Conservation (phyloP, 2,329 filamentous ascomycete genomes). For the Claviceps sp. region DNA sequence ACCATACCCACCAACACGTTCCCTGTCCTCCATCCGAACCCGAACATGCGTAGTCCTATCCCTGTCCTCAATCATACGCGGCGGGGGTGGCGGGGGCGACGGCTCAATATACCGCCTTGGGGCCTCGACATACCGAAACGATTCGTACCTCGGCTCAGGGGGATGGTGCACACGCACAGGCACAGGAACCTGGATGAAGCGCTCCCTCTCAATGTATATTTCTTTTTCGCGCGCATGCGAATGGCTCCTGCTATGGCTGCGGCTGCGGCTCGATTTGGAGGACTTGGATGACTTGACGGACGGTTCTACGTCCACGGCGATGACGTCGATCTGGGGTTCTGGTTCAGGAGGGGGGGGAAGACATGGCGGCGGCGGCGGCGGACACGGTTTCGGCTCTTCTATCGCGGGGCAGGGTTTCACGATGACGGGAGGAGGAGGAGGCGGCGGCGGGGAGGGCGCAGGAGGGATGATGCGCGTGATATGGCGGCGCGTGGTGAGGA, state of each 20-base stretch:
- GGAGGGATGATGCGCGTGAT: slow-evolving; percentile 26
- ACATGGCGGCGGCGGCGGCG: slow-evolving; percentile 1
- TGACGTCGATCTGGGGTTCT: slow-evolving; percentile 23
- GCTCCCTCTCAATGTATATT: slow-evolving; percentile 39
- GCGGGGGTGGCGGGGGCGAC: slow-evolving; percentile 11
- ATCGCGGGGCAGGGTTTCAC: slow-evolving; percentile 6
- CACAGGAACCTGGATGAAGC: slow-evolving; percentile 29
- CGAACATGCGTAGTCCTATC: slow-evolving; percentile 9
- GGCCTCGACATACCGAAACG: slow-evolving; percentile 40
- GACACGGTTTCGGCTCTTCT: slow-evolving; percentile 2
- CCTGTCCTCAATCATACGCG: slow-evolving; percentile 19
- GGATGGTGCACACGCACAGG: slow-evolving; percentile 21
- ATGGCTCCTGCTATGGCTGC: slow-evolving; percentile 12
- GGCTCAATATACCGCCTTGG: slow-evolving; percentile 22
- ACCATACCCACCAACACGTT: slow-evolving; percentile 19
- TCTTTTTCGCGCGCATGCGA: slow-evolving; percentile 25
- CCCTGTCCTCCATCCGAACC: slow-evolving; percentile 21
- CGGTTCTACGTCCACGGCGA: slow-evolving; percentile 24
- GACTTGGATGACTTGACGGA: slow-evolving; percentile 10
- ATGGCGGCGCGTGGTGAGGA: slow-evolving; percentile 20
- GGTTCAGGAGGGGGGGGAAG: slow-evolving; percentile 10
- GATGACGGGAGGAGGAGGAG: slow-evolving; percentile 6
- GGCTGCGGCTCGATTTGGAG: slow-evolving; percentile 10
- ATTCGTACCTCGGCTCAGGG: slow-evolving; percentile 30
- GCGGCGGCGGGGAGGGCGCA: slow-evolving; percentile 16